Evolutionary conservation across 2,329 filamentous ascomycete genomes (phyloP), one percentile per base, ranked within the genome.

Genomic region (Fusarium guadeloupense): DNA sequence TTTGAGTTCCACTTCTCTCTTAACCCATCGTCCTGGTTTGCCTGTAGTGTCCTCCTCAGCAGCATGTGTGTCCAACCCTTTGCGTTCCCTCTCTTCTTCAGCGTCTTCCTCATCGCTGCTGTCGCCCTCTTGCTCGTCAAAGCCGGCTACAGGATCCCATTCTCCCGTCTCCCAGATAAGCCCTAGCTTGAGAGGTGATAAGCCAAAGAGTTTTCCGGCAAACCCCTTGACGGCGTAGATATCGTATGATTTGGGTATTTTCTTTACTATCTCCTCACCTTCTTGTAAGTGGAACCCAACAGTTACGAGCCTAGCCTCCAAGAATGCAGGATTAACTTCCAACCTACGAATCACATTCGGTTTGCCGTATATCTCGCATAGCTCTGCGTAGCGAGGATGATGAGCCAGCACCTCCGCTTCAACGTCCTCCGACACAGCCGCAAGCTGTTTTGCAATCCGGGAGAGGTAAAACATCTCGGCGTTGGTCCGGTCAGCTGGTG

Each of bases 401-500:
- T 78, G 76, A 1, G 73, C 75, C 4, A 90, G 72, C 0, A 96
- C 82, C 2, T 78, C 76, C 1, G 75, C 76, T 63, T 88, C 83
- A 3, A 79, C 75, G 4, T 74, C 75, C 51, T 85, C 81, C 0
- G 85, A 78, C 0, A 86, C 83, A 4, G 81, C 78, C 1, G 87
- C 83, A 33, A 97, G 80, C 71, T 95, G 91, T 60, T 87, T 88
- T 10, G 85, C 90, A 54, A 97, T 95, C 48, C 90, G 85, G 1
- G 89, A 91, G 10, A 98, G 85, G 74, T 99, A 99, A 74, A 96
- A 99, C 70, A 94, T 89, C 68, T 98, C 95, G 5, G 93, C 93
- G 70, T 98, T 95, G 48, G 86, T 82, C 16, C 94, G 87, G 73
- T 98, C 93, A 35, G 89, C 85, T 1, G 80, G 67, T 0, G 87